A percentile compares a stretch with the other conserved stretches of the same genome.
phyloP scores from a whole-genome alignment of 768 basidiomycete genomes.

The Lactarius psammicola region DNA sequence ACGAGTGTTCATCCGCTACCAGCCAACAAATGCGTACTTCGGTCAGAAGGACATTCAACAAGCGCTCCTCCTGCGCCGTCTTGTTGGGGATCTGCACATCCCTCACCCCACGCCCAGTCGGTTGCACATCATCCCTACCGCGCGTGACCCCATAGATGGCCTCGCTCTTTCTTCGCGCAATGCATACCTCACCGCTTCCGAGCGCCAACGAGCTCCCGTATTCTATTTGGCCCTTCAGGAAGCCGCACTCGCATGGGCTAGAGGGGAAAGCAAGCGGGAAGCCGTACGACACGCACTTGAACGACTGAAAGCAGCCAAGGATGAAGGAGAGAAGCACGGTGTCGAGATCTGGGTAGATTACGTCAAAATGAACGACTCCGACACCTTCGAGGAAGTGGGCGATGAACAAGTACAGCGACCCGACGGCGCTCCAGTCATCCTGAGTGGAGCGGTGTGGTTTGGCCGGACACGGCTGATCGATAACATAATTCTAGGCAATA shows the following conservation, averaged over 20 bases:
- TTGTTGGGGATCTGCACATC: constrained; percentile 79
- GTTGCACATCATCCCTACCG: constrained; percentile 87
- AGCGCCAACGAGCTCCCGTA: constrained; percentile 56
- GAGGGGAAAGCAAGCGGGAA: constrained; percentile 48
- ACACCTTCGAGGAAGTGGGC: constrained; percentile 65
- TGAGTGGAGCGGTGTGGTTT: constrained; percentile 87
- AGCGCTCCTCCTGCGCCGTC: constrained; percentile 75
- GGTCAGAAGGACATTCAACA: constrained; percentile 99
- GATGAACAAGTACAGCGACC: constrained; percentile 31
- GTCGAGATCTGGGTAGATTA: constrained; percentile 76
- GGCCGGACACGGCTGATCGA: constrained; percentile 90
- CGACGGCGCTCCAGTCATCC: constrained; percentile 49
- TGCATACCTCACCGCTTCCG: constrained; percentile 65
- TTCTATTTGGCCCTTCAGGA: constrained; percentile 67
- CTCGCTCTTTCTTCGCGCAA: constrained; percentile 93
- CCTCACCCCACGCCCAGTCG: constrained; percentile 68
- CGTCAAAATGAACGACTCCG: constrained; percentile 81
- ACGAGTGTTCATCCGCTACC: constrained; percentile 20
- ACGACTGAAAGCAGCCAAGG: constrained; percentile 39
- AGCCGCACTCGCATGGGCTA: constrained; percentile 55
- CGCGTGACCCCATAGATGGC: constrained; percentile 58
- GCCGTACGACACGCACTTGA: constrained; percentile 46
- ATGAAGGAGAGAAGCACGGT: constrained; percentile 31
- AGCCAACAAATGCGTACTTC: constrained; percentile 93
- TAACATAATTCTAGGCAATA: constrained; percentile 75